Evolutionary conservation across 352 stramenopile species (phyloP).

Genomic region (Phytophthora uliginosa): DNA sequence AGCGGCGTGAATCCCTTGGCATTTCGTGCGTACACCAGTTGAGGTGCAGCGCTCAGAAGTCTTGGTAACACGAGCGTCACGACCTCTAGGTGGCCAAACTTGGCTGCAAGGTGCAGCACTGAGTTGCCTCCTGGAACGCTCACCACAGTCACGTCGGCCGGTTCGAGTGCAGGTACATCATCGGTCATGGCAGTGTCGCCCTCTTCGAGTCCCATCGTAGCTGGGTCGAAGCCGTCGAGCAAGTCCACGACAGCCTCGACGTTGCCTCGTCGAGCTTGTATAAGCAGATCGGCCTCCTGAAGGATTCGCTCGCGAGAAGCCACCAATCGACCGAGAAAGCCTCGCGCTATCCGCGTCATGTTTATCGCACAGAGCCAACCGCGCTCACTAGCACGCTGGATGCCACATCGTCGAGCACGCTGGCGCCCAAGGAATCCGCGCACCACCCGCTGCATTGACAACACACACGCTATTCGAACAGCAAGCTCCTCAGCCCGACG

Average conservation of each 20-base stretch:
- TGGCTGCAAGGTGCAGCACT: conserved; percentile 60
- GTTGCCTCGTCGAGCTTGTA: conserved; percentile 63
- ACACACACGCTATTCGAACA: conserved; percentile 53
- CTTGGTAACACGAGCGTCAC: conserved; percentile 62
- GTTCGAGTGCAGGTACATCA: conserved; percentile 18
- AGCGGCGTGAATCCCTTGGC: conserved; percentile 52
- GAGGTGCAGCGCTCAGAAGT: conserved; percentile 34
- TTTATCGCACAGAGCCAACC: conserved; percentile 49
- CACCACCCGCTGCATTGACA: conserved; percentile 63
- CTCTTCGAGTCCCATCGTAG: conserved; percentile 22
- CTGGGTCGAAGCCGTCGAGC: conserved; percentile 59
- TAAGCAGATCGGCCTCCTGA: conserved; percentile 61
- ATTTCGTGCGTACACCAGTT: conserved; percentile 53
- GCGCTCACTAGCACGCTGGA: conserved; percentile 38
- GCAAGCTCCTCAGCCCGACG: conserved; percentile 46
- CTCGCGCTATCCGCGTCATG: conserved; percentile 62
- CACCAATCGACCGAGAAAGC: conserved; percentile 54
- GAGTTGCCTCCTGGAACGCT: conserved; percentile 49
- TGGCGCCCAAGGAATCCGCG: conserved; percentile 59
- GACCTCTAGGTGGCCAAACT: conserved; percentile 59
- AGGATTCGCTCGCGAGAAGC: conserved; percentile 33
- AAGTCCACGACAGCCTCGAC: conserved; percentile 67
- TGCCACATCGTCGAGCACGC: conserved; percentile 34
- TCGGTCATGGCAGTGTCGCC: neutral
- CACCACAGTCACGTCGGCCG: conserved; percentile 46